Evolutionary conservation across 169 alveolate species (phyloP).

Genomic region (Eimeria necatrix): DNA sequence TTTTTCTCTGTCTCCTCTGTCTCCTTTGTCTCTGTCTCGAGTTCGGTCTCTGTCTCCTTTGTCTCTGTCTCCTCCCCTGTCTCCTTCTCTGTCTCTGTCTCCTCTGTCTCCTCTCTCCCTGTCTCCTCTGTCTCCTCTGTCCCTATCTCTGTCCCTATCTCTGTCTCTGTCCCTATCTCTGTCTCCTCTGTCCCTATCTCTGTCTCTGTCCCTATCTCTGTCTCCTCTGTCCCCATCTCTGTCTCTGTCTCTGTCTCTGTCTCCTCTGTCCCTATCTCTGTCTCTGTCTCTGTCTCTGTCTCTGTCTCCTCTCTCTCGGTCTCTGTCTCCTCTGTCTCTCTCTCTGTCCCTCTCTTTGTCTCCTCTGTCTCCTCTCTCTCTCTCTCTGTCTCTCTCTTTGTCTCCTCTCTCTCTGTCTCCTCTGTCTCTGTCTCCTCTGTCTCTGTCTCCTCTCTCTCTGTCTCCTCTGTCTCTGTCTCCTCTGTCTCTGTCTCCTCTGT

Average conservation of each 20-base stretch:
- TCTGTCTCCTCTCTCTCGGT: no score
- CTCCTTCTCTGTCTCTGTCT: background rate
- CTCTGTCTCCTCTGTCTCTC: background rate
- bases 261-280: no score
- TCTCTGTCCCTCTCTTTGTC: no score
- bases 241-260: background rate
- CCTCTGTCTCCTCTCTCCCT: background rate
- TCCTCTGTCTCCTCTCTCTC: no score
- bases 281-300: background rate
- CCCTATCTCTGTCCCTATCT: background rate
- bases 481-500: constrained; percentile 5
- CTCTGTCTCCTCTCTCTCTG: background rate
- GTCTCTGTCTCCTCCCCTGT: background rate
- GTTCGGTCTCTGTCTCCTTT: background rate
- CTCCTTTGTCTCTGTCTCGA: background rate
- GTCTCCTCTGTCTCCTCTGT: background rate
- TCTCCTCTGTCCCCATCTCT: background rate
- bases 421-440: background rate
- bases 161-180: no score
- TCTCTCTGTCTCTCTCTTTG: no score
- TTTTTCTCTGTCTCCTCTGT: background rate
- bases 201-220: no score
- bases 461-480: background rate
- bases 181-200: no score
- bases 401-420: background rate